These are phyloP conservation scores for Moesziomyces parantarcticus DNA, from an alignment of 1,284 basidiomycete species.

Conservation along the genomic window DNA sequence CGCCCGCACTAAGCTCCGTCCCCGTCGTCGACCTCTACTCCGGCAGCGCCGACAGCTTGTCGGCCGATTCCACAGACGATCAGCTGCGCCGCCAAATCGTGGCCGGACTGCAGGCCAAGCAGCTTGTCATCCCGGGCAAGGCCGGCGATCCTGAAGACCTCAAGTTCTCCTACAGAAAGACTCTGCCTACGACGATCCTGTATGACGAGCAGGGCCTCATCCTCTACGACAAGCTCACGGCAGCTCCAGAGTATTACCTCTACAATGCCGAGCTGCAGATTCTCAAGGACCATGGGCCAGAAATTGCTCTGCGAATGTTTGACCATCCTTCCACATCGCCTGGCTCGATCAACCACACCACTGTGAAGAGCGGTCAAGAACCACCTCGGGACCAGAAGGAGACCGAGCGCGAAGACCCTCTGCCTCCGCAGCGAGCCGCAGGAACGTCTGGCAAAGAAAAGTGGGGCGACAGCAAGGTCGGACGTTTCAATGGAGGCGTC, in stretches of 20 bases:
- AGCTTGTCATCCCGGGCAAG: conserved; percentile 51
- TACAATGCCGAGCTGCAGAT: conserved; percentile 74
- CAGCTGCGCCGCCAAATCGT: conserved; percentile 51
- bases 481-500: conserved; percentile 76
- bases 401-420: conserved; percentile 9
- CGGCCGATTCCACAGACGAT: conserved; percentile 37
- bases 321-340: conserved; percentile 68
- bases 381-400: conserved; percentile 67
- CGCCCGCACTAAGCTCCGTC: conserved; percentile 14
- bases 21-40: conserved; percentile 58
- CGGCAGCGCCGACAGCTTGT: conserved; percentile 42
- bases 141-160: conserved; percentile 40
- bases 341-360: not conserved
- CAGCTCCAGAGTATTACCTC: conserved; percentile 82
- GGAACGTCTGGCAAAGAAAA: conserved; percentile 61
- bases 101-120: conserved; percentile 41
- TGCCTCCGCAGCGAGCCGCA: conserved; percentile 26
- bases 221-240: conserved; percentile 75
- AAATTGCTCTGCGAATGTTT: conserved; percentile 69
- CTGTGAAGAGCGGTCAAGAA: conserved; percentile 6
- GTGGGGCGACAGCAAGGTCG: conserved; percentile 76
- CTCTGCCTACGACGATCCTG: conserved; percentile 84
- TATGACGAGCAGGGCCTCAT: conserved; percentile 86
- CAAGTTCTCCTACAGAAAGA: conserved; percentile 58
- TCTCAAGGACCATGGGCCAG: conserved; percentile 70